phyloP scores from a whole-genome alignment of 2,329 filamentous ascomycete genomes.

The Phyllosticta ampelicida region DNA sequence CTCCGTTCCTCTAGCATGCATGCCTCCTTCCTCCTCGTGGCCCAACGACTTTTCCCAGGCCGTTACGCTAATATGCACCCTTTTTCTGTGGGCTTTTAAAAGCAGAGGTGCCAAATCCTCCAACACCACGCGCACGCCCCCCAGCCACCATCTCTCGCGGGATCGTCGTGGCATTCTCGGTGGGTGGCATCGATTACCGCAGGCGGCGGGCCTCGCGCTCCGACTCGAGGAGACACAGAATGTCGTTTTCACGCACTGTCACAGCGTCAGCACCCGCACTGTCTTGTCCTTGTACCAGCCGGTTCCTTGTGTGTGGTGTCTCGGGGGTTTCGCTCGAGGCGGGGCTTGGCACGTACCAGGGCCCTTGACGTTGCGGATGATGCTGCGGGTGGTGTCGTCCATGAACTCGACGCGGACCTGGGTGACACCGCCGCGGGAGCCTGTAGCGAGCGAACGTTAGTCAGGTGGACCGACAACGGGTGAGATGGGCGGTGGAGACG shows the following conservation, averaged over 20 bases:
- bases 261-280: background rate
- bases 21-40: background rate
- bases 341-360: conserved; percentile 59
- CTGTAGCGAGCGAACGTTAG: conserved; percentile 36
- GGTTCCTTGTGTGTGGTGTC: background rate
- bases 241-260: conserved; percentile 71
- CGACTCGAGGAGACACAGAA: conserved; percentile 98
- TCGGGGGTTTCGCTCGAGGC: background rate
- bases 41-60: background rate
- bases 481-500: background rate
- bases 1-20: background rate
- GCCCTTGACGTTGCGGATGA: conserved; percentile 99
- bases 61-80: background rate
- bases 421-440: conserved; percentile 99
- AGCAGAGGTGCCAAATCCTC: background rate
- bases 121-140: background rate
- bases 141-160: background rate
- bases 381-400: conserved; percentile 96
- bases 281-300: background rate
- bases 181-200: conserved; percentile 53
- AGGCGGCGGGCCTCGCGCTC: conserved; percentile 97
- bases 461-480: background rate
- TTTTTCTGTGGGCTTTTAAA: background rate
- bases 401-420: conserved; percentile 99
- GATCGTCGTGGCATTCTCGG: background rate